Evolutionary conservation across 1,139 yeast genomes (phyloP).

Genomic region (Sugiyamaella grinbergsii): DNA sequence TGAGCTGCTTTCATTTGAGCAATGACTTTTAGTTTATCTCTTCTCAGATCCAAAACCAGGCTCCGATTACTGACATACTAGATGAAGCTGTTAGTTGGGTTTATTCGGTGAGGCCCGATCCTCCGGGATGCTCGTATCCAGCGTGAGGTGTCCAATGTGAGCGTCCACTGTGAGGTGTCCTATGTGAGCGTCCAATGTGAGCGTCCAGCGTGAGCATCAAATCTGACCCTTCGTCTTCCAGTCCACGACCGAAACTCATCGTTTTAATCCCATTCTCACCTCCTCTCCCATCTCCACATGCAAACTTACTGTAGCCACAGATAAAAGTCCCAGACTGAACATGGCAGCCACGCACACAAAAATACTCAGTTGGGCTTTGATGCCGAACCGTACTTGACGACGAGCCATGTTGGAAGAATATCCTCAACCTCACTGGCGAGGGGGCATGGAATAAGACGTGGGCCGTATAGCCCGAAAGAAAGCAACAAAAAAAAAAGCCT

Average conservation of each 20-base stretch:
- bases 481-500: no score
- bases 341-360: constrained; percentile 73
- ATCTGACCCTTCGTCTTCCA: no score
- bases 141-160: no score
- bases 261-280: no score
- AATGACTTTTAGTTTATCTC: constrained; percentile 72
- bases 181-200: no score
- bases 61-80: constrained; percentile 56
- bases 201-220: no score
- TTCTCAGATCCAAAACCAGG: constrained; percentile 62
- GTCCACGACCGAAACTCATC: no score
- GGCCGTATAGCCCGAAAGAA: not conserved
- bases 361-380: constrained; percentile 65
- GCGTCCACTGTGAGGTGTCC: no score
- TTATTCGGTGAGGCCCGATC: no score
- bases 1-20: constrained; percentile 83
- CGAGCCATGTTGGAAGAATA: constrained; percentile 7
- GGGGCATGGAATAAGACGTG: constrained; percentile 5
- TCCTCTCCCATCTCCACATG: no score
- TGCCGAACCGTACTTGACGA: constrained; percentile 33
- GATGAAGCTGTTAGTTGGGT: constrained; percentile 1
- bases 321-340: constrained; percentile 67
- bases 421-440: not conserved
- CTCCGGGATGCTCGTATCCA: no score
- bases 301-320: constrained; percentile 62